These are phyloP conservation scores for Dicorynia guianensis DNA, from an alignment of 306 rosid species.

Conservation along the genomic window DNA sequence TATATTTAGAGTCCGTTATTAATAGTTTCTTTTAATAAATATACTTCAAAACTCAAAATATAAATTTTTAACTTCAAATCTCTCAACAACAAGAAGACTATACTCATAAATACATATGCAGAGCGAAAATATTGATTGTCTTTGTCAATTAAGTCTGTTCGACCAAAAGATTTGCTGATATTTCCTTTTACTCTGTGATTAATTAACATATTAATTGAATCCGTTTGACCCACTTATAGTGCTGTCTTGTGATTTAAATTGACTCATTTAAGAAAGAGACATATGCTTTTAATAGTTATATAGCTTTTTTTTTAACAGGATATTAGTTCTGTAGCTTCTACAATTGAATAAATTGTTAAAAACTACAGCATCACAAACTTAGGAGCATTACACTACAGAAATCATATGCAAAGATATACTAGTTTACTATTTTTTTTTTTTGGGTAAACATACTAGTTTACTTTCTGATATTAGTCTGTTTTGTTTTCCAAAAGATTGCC, in stretches of 20 bases:
- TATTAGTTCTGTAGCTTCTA: background rate
- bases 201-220: background rate
- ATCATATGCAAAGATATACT: no score
- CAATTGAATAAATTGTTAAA: background rate
- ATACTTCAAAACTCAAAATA: no score
- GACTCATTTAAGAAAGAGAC: constrained; percentile 20
- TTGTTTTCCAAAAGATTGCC: no score
- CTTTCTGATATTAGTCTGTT: no score
- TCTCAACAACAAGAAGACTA: no score
- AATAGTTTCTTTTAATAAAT: no score
- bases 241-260: constrained; percentile 14
- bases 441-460: no score
- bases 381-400: background rate
- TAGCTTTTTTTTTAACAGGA: no score
- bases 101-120: background rate
- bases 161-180: constrained; percentile 16
- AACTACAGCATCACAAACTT: background rate
- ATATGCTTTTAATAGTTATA: background rate
- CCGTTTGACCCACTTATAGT: constrained; percentile 22
- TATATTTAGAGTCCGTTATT: no score
- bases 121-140: constrained; percentile 1
- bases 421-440: background rate
- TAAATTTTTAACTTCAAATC: no score
- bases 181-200: background rate
- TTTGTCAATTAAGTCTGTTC: background rate